Base-by-base conservation (phyloP, 2,329 filamentous ascomycete genomes). In the Magnaporthales sp. region DNA sequence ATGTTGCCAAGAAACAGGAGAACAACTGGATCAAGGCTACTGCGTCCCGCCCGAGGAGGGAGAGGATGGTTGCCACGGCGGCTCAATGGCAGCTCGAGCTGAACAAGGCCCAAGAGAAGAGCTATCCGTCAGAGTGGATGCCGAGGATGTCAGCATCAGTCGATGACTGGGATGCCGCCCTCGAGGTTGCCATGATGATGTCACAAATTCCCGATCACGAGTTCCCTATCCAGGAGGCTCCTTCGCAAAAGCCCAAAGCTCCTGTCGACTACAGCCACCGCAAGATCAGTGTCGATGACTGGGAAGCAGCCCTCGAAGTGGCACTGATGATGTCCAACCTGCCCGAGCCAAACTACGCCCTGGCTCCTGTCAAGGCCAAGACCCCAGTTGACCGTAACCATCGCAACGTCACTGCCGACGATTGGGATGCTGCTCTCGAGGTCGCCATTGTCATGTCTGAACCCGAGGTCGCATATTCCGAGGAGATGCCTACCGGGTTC, bases 31-130 rank as follows among this genome's bases (percentile, higher is more conserved):
- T 77, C n/a, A 62, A 66, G 64, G 54, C 65, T 29, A 58, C 65
- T 26, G 27, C 46, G 5, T 46, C 56, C 10, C 24, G 13, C 7
- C 24, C 56, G 24, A 60, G 26, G 56, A 27, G 27, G 56, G 26
- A 60, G 56, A 60, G 11, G 24, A 60, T 13, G 9, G 24, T 51
- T 67, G 72, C 66, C 66, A 71, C 71, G 9, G 70, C 72, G 27
- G 72, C 72, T 46, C 74, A 77, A 13, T 78, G 77, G 77, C 73
- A 73, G 10, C 72, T 73, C 46, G 80, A 80, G 9, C 75, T 82
- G 0, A 68, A 73, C 4, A 67, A 76, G 65, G 76, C 78, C 29
- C 30, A 38, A 22, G 10, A 58, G 11, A 58, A 58, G 27, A 66
- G 64, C 64, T 66, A 66, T 26, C 64, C 56, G 26, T 30, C 54